Base-by-base conservation (phyloP, 192 early-diverging fungal genomes). In the Backusella mclennaniae region DNA sequence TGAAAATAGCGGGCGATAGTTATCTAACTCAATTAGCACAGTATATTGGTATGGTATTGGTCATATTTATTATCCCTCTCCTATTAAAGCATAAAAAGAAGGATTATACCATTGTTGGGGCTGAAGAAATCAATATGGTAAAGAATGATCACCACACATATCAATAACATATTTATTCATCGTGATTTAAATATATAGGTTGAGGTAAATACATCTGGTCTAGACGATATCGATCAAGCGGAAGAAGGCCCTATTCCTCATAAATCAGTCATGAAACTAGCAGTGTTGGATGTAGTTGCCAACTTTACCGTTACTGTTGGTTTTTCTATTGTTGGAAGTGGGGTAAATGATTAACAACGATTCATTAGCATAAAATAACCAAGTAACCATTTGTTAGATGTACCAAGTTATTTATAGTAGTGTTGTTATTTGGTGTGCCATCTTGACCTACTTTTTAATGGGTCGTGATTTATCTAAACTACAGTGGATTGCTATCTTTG, bases 361-460 rank as follows among this genome's bases (percentile, higher is more conserved):
- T 3, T 33, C 33, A 33, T 21, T 7, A 71, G 8, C 35, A 46
- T 42, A 56, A 63, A 23, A 66, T 7, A 66, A 72, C 36, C 9
- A 29, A 31, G 35, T 11, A 44, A 38, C 14, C 31, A 21, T 71
- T 35, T 44, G 35, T 21, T 78, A 90, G 89, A 88, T 88, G 87
- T 90, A 86, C 63, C 89, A 90, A 84, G 85, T 90, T 17, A 88
- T 90, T 56, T 88, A 90, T 71, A 86, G 85, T 49, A 87, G 86
- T 17, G 85, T 90, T 17, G 89, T 90, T 29, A 88, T 90, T 39
- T 90, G 89, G 89, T 90, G 89, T 66, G 89, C 89, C 7, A 86
- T 90, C 59, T 73, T 90, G 19, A 84, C 86, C 4, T 85, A 85
- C 29, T 79, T 90, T 46, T 84, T 87, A n/a, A 81, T 90, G 73